phyloP scores from a whole-genome alignment of 2,329 filamentous ascomycete species.

The Penicillium sp. region DNA sequence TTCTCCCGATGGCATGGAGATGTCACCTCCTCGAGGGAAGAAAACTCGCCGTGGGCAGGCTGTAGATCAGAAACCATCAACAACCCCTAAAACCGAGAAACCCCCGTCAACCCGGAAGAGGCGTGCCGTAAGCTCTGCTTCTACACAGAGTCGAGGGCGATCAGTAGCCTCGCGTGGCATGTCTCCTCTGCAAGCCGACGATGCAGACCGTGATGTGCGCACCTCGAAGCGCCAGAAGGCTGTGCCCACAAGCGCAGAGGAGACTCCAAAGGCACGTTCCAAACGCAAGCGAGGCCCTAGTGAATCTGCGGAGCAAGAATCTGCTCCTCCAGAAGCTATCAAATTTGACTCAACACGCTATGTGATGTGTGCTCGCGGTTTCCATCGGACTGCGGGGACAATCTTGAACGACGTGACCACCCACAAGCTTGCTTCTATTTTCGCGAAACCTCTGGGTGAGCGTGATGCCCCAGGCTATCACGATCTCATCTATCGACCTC shows the following conservation, averaged over 20 bases:
- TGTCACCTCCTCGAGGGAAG: constrained; percentile 27
- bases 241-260: constrained; percentile 19
- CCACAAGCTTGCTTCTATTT: constrained; percentile 77
- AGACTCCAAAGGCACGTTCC: constrained; percentile 28
- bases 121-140: constrained; percentile 36
- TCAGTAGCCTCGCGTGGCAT: constrained; percentile 39
- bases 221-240: constrained; percentile 30
- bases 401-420: constrained; percentile 74
- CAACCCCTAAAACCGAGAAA: constrained; percentile 30
- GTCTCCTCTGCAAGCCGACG: constrained; percentile 26
- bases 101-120: constrained; percentile 24
- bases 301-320: constrained; percentile 33
- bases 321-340: constrained; percentile 24
- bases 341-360: constrained; percentile 35
- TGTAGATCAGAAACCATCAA: constrained; percentile 21
- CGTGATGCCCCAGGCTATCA: constrained; percentile 74
- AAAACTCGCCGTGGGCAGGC: constrained; percentile 22
- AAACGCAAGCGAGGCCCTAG: constrained; percentile 45
- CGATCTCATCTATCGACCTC: constrained; percentile 69
- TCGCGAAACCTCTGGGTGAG: constrained; percentile 72
- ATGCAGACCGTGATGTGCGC: constrained; percentile 33
- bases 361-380: constrained; percentile 46
- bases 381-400: constrained; percentile 67
- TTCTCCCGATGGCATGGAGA: constrained; percentile 36
- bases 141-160: constrained; percentile 37